A percentile compares a stretch with the other conserved stretches of the same genome.
Evolutionary conservation across 371 early-diverging fungal genomes (phyloP).

Genomic region (Mortierella polycephala): DNA sequence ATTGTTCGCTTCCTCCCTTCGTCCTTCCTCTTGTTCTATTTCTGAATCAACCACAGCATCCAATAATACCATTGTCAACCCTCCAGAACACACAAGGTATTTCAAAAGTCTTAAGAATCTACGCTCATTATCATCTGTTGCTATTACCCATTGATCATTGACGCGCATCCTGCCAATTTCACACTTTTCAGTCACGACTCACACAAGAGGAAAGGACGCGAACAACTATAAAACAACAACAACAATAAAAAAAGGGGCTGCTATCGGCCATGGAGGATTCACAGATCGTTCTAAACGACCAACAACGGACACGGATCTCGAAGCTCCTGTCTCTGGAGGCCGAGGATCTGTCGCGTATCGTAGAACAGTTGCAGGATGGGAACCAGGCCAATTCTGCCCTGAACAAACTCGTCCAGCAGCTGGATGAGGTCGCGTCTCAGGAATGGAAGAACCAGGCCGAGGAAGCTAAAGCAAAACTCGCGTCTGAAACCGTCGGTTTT

Average conservation of each 20-base stretch:
- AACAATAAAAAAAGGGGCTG: conserved; percentile 2
- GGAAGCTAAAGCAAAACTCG: conserved; percentile 35
- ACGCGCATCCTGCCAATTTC: too few relatives aligned
- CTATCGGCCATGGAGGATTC: conserved; percentile 38
- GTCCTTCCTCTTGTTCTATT: too few relatives aligned
- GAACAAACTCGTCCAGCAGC: conserved; percentile 22
- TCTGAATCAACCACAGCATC: too few relatives aligned
- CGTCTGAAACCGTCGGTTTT: conserved; percentile 23
- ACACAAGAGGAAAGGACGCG: too few relatives aligned
- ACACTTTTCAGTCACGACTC: too few relatives aligned
- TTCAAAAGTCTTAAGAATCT: too few relatives aligned
- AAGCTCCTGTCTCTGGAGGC: conserved; percentile 26
- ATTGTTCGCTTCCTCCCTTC: too few relatives aligned
- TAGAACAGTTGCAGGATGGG: conserved; percentile 29
- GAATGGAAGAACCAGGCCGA: conserved; percentile 37
- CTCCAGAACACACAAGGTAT: too few relatives aligned
- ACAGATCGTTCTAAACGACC: conserved; percentile 25
- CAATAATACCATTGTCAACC: too few relatives aligned
- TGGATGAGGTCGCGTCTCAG: conserved; percentile 28
- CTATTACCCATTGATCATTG: too few relatives aligned
- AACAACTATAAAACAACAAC: not conserved
- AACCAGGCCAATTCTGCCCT: conserved; percentile 10
- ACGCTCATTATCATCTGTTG: too few relatives aligned
- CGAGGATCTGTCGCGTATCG: conserved; percentile 28
- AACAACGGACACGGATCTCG: conserved; percentile 43